Conservation (phyloP, 352 stramenopile genomes). For the Phytopythium delawarense region DNA sequence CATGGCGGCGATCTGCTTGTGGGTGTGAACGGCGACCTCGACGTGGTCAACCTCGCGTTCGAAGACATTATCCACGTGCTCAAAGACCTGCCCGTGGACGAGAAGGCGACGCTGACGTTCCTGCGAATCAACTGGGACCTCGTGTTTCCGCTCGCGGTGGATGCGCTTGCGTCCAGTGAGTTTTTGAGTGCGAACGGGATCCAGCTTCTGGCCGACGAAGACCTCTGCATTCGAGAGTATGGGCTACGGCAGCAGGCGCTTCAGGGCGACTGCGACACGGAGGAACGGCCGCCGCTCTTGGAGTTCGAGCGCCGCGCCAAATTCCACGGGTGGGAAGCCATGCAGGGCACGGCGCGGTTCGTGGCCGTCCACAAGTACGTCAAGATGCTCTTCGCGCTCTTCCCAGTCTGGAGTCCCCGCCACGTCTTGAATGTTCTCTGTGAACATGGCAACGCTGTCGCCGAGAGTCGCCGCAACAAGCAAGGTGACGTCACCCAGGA, state of each 20-base stretch:
- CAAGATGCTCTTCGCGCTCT: slow-evolving; percentile 72
- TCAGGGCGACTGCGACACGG: slow-evolving; percentile 60
- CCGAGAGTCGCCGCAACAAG: slow-evolving; percentile 12
- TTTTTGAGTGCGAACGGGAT: slow-evolving; percentile 55
- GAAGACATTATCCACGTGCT: slow-evolving; percentile 62
- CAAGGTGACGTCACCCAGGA: slow-evolving; percentile 11
- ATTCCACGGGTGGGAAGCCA: slow-evolving; percentile 68
- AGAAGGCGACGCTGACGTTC: slow-evolving; percentile 46
- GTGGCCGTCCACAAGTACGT: slow-evolving; percentile 72
- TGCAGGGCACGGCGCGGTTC: slow-evolving; percentile 38
- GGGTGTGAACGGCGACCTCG: slow-evolving; percentile 47
- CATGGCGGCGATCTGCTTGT: slow-evolving; percentile 67
- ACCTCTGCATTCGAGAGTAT: slow-evolving; percentile 72
- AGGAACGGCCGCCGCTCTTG: slow-evolving; percentile 50
- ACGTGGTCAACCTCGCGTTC: slow-evolving; percentile 61
- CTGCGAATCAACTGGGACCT: slow-evolving; percentile 53
- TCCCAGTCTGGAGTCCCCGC: slow-evolving; percentile 62
- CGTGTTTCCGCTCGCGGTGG: slow-evolving; percentile 45
- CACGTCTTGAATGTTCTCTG: slow-evolving; percentile 45
- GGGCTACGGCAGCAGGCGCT: slow-evolving; percentile 74
- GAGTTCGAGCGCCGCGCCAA: slow-evolving; percentile 70
- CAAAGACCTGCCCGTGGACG: slow-evolving; percentile 47
- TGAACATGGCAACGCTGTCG: slow-evolving; percentile 28
- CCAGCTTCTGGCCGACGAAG: slow-evolving; percentile 47
- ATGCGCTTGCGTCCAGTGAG: slow-evolving; percentile 36